A percentile compares a stretch with the other conserved stretches of the same genome.
phyloP scores from a whole-genome alignment of 495 filamentous ascomycete genomes.

The Annulohypoxylon moriforme region DNA sequence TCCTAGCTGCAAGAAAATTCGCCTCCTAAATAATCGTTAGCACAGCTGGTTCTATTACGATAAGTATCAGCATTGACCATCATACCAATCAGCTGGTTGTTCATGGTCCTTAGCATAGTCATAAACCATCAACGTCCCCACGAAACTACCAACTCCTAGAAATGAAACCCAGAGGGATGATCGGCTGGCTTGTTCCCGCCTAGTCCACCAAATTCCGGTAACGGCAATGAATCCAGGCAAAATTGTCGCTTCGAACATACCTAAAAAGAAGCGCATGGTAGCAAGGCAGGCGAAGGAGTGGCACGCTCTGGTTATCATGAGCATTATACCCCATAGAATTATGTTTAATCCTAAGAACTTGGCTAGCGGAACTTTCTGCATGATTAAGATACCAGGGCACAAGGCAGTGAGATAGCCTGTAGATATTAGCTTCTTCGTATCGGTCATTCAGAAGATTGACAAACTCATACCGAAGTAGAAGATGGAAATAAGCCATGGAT shows the following conservation, averaged over 20 bases:
- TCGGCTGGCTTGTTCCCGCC: slow-evolving; percentile 43
- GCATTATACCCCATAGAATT: slow-evolving; percentile 32
- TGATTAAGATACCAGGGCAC: slow-evolving; percentile 61
- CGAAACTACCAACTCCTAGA: slow-evolving; percentile 51
- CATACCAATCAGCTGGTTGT: slow-evolving; percentile 48
- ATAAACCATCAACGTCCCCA: slow-evolving; percentile 45
- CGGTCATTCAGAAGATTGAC: neutral
- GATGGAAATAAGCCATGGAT: slow-evolving; percentile 59
- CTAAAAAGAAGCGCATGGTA: slow-evolving; percentile 35
- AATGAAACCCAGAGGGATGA: slow-evolving; percentile 57
- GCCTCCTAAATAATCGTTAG: slow-evolving; percentile 41
- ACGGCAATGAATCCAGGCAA: slow-evolving; percentile 41
- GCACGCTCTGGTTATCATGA: slow-evolving; percentile 42
- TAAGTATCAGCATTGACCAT: neutral
- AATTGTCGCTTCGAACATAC: slow-evolving; percentile 40
- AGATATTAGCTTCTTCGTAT: slow-evolving; percentile 11
- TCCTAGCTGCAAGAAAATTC: slow-evolving; percentile 57
- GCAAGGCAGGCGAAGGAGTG: slow-evolving; percentile 41
- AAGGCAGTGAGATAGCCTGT: slow-evolving; percentile 54
- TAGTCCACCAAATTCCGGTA: slow-evolving; percentile 43
- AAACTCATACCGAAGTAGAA: slow-evolving; percentile 43
- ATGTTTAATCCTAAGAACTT: slow-evolving; percentile 53
- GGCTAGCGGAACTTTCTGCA: slow-evolving; percentile 61
- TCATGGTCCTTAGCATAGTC: slow-evolving; percentile 40
- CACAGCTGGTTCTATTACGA: neutral